Base-by-base conservation (phyloP, 129 eudicot species). In the Lonicera japonica region DNA sequence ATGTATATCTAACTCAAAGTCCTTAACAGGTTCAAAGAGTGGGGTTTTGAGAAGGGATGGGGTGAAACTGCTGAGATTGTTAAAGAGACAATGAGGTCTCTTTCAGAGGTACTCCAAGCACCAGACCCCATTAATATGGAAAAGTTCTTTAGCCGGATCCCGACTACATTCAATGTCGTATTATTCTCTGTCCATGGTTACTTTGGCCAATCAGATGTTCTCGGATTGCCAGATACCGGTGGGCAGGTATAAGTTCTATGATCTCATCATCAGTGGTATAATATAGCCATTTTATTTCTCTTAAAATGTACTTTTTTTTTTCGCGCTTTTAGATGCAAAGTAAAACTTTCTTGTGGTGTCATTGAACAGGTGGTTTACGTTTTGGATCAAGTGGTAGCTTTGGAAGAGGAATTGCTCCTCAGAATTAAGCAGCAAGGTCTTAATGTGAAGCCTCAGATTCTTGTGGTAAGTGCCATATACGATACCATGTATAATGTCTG, bases 11-110 rank as follows among this genome's bases (percentile, higher is more conserved):
- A 10, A 16, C 23, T 50, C 24, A 22, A 54, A 50, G 29, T 53
- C 24, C 36, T 47, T 65, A 56, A 38, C 79, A 94, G 99, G 78
- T 88, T 94, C 48, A 85, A 86, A 72, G 89, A 94, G 60, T 94
- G 99, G 99, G 99, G 99, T 4, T 85, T 94, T 54, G 96, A 94
- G 76, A 94, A 85, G 70, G 99, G 99, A 50, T 94, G 99, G 99
- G 99, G 99, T 16, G 87, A 85, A 63, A 88, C 74, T 29, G 90
- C 95, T 9, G 89, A 71, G 77, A 77, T 84, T 59, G 90, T 80
- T 14, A 65, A n/a, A 70, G 96, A 85, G 59, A 94, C 96, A 14
- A 70, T 94, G 68, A 65, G 81, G 22, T 73, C 75, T 52, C 87
- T 94, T 45, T 79, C 89, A 4, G 95, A 88, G 79, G 85, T 88